phyloP scores from a whole-genome alignment of 805 yeast genomes.

The Pichia rugopelliculosa region DNA sequence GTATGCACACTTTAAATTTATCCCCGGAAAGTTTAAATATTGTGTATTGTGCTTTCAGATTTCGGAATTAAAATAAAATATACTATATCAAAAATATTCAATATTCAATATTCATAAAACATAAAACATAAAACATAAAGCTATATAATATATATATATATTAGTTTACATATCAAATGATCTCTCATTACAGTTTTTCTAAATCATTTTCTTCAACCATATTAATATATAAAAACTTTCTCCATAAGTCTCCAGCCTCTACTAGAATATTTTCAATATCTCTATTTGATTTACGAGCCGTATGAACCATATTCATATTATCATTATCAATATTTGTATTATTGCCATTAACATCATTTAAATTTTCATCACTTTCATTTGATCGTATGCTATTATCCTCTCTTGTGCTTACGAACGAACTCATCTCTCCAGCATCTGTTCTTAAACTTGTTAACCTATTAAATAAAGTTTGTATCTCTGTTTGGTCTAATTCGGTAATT shows the following conservation, averaged over 20 bases:
- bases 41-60: no score
- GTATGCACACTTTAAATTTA: no score
- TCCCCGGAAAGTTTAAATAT: no score
- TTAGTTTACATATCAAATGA: not conserved
- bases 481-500: constrained; percentile 80
- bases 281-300: constrained; percentile 22
- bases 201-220: constrained; percentile 34
- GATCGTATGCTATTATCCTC: constrained; percentile 3
- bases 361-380: not conserved
- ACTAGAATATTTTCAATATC: constrained; percentile 67
- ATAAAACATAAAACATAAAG: no score
- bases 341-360: not conserved
- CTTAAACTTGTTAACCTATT: constrained; percentile 45
- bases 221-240: constrained; percentile 69
- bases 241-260: constrained; percentile 85
- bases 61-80: no score
- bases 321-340: not conserved
- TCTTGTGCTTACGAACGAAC: constrained; percentile 20
- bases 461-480: constrained; percentile 76
- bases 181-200: not conserved
- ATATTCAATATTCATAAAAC: no score
- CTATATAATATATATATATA: no score
- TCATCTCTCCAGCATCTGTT: constrained; percentile 21
- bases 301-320: not conserved
- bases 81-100: no score